Conservation (phyloP, 2,329 filamentous ascomycete genomes). For the Phyllosticta capitalensis region DNA sequence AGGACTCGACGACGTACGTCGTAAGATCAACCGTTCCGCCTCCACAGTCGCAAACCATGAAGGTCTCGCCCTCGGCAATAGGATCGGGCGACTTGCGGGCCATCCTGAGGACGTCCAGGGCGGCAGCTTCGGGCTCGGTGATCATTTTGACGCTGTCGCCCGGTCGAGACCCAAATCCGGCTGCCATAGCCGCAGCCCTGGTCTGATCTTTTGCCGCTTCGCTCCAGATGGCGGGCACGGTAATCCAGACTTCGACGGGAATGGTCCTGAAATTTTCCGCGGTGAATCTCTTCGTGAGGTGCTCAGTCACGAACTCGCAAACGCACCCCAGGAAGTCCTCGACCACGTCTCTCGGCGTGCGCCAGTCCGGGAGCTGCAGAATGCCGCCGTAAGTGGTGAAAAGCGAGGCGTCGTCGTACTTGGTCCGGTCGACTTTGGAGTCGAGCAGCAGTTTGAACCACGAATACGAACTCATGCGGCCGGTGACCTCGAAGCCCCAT, state of each 20-base stretch:
- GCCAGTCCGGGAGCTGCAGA: no score
- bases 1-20: conserved; percentile 57
- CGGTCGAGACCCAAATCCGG: conserved; percentile 62
- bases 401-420: no score
- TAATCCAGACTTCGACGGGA: conserved; percentile 69
- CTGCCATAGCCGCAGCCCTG: conserved; percentile 64
- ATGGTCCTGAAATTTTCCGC: conserved; percentile 30
- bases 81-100: conserved; percentile 69
- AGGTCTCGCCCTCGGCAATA: conserved; percentile 47
- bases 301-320: no score
- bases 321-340: no score
- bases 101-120: conserved; percentile 45
- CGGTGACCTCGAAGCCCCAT: no score
- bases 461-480: no score
- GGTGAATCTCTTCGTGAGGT: no score
- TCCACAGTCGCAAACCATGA: conserved; percentile 48
- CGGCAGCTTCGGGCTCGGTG: conserved; percentile 70
- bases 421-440: no score
- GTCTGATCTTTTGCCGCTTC: conserved; percentile 78
- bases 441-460: no score
- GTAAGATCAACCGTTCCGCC: conserved; percentile 64
- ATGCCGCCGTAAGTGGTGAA: no score
- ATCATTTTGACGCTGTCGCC: conserved; percentile 60
- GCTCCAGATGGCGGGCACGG: conserved; percentile 75
- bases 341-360: no score